Conservation (phyloP, 2,329 filamentous ascomycete species). For the Fusarium sp. region DNA sequence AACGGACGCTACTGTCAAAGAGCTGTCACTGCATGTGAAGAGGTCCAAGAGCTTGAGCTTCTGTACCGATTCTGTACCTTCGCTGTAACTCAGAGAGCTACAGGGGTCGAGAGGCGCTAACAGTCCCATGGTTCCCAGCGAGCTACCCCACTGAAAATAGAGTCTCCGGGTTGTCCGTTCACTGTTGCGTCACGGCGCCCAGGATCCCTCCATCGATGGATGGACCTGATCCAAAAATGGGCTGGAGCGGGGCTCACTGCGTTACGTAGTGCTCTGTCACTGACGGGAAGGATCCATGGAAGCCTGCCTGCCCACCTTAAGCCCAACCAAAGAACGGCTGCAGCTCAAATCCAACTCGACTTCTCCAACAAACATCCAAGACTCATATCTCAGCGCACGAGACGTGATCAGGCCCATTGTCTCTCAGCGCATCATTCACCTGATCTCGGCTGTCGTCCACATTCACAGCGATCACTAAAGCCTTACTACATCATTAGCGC, state of each 20-base stretch:
- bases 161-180: conserved; percentile 29
- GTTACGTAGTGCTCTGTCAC: conserved; percentile 34
- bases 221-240: conserved; percentile 28
- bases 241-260: conserved; percentile 28
- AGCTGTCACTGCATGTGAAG: conserved; percentile 7
- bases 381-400: conserved; percentile 19
- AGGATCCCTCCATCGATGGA: conserved; percentile 2
- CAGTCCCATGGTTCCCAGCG: conserved; percentile 8
- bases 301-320: conserved; percentile 22
- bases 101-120: conserved; percentile 25
- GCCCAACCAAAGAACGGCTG: conserved; percentile 15
- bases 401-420: conserved; percentile 17
- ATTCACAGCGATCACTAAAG: neutral
- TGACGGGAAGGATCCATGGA: conserved; percentile 5
- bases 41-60: conserved; percentile 20
- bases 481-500: conserved; percentile 15
- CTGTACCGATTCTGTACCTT: conserved; percentile 4
- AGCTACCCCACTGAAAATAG: conserved; percentile 23
- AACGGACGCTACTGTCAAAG: conserved; percentile 9
- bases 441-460: conserved; percentile 21
- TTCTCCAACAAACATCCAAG: conserved; percentile 29
- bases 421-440: conserved; percentile 15
- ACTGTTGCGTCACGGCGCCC: conserved; percentile 28
- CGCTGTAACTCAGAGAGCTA: conserved; percentile 10
- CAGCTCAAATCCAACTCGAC: conserved; percentile 13